Conservation (phyloP, 2,329 filamentous ascomycete species). For the Lecanicillium sp. region DNA sequence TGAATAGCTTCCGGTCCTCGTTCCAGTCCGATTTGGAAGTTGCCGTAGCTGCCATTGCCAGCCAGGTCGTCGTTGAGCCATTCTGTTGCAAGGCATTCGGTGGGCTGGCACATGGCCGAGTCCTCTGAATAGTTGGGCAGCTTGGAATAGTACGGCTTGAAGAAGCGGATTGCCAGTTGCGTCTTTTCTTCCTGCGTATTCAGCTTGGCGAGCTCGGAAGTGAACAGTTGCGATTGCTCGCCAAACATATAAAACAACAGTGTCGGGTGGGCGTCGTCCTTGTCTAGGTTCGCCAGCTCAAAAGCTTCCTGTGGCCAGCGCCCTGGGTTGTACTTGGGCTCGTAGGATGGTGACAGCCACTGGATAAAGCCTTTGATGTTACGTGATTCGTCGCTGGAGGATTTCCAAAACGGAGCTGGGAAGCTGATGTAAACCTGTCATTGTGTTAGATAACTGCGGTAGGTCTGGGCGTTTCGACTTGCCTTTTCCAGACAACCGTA, state of each 20-base stretch:
- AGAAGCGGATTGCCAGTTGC: conserved; percentile 54
- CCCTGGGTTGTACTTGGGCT: conserved; percentile 49
- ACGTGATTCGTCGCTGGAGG: conserved; percentile 28
- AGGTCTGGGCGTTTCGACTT: conserved; percentile 6
- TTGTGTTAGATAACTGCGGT: not conserved
- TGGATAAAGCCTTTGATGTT: conserved; percentile 61
- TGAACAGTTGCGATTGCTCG: conserved; percentile 49
- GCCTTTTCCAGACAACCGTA: conserved; percentile 69
- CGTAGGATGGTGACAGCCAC: conserved; percentile 67
- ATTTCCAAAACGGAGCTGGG: conserved; percentile 65
- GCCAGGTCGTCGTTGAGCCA: conserved; percentile 76
- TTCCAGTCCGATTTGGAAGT: conserved; percentile 71
- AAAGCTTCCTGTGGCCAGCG: conserved; percentile 71
- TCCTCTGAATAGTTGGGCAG: conserved; percentile 58
- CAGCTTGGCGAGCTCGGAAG: conserved; percentile 33
- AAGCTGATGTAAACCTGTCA: conserved; percentile 58
- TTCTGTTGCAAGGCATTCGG: conserved; percentile 58
- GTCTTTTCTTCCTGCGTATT: conserved; percentile 39
- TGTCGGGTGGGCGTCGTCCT: conserved; percentile 60
- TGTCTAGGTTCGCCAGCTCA: conserved; percentile 62
- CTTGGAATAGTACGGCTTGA: conserved; percentile 69
- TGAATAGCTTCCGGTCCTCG: conserved; percentile 67
- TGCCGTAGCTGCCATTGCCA: conserved; percentile 75
- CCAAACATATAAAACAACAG: conserved; percentile 78
- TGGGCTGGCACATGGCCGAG: conserved; percentile 52